These are phyloP conservation scores for Didymella keratinophila DNA, from an alignment of 2,329 filamentous ascomycete species.

Conservation along the genomic window DNA sequence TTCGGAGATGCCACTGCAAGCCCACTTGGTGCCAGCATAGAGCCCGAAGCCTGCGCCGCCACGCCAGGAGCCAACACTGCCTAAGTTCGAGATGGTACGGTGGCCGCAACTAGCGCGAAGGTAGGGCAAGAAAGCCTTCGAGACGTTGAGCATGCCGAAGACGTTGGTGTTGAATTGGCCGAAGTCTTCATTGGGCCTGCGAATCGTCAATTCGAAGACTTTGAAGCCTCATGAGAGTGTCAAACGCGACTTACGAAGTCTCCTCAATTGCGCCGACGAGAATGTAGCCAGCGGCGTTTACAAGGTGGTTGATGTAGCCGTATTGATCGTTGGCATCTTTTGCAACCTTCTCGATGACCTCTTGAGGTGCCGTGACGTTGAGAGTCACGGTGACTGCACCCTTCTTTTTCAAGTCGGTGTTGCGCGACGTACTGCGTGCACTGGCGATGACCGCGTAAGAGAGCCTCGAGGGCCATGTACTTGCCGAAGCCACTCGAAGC, in stretches of 20 bases:
- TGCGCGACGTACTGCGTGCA: slow-evolving; percentile 51
- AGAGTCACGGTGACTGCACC: slow-evolving; percentile 51
- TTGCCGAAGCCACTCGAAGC: slow-evolving; percentile 58
- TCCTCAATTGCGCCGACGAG: slow-evolving; percentile 57
- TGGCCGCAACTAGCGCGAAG: slow-evolving; percentile 55
- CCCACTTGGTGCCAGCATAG: slow-evolving; percentile 59
- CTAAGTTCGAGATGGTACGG: slow-evolving; percentile 57
- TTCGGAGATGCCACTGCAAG: slow-evolving; percentile 55
- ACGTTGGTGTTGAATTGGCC: slow-evolving; percentile 62
- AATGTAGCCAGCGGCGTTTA: slow-evolving; percentile 59
- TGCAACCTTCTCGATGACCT: slow-evolving; percentile 47
- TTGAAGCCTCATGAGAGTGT: slow-evolving; percentile 16
- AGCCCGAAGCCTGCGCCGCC: slow-evolving; percentile 52
- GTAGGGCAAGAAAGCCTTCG: slow-evolving; percentile 58
- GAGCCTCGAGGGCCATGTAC: slow-evolving; percentile 54
- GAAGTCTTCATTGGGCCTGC: slow-evolving; percentile 51
- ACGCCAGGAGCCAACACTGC: slow-evolving; percentile 55
- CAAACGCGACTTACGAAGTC: slow-evolving; percentile 43
- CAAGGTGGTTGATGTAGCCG: slow-evolving; percentile 55
- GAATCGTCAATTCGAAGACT: slow-evolving; percentile 29
- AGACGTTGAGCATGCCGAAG: slow-evolving; percentile 60
- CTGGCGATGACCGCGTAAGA: slow-evolving; percentile 57
- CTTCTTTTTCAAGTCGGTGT: slow-evolving; percentile 45
- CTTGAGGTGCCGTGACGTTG: slow-evolving; percentile 52
- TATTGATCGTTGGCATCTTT: slow-evolving; percentile 51